A percentile compares a stretch with the other conserved stretches of the same genome.
Evolutionary conservation across 228 moss, liverwort and hornwort species (phyloP).

Genomic region (Sphagnum magellanicum): DNA sequence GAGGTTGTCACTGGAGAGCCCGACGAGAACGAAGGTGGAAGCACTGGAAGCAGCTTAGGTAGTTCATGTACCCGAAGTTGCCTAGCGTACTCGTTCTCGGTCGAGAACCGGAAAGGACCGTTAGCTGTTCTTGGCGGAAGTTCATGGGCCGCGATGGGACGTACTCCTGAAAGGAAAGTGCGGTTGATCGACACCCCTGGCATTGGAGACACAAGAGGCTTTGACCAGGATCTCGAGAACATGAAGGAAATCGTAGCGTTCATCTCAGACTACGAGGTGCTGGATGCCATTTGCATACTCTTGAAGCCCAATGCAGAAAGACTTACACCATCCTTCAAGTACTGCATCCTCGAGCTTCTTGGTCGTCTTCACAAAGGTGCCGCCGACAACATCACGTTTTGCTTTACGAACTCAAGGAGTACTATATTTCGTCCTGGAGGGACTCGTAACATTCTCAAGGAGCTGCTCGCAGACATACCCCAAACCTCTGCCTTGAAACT

Average conservation of each 20-base stretch:
- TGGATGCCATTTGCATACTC: slow-evolving; percentile 9
- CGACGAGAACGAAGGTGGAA: not conserved
- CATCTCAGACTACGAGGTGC: slow-evolving; percentile 7
- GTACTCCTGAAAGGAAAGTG: not conserved
- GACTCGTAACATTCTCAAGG: not conserved
- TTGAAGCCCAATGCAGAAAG: slow-evolving; percentile 11
- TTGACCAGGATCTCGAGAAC: slow-evolving; percentile 21
- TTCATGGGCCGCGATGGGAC: too few species aligned
- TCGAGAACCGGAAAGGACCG: too few species aligned
- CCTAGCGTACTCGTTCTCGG: slow-evolving; percentile 12
- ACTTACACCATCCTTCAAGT: slow-evolving; percentile 12
- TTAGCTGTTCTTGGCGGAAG: not conserved
- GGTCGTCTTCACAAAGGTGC: slow-evolving; percentile 11
- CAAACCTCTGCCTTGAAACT: too few species aligned
- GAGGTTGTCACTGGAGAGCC: slow-evolving; percentile 3
- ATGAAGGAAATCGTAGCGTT: slow-evolving; percentile 17
- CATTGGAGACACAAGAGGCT: slow-evolving; percentile 31
- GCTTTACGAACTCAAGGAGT: slow-evolving; percentile 11
- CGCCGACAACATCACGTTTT: slow-evolving; percentile 6
- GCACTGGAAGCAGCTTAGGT: not conserved
- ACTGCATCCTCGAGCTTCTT: slow-evolving; percentile 6
- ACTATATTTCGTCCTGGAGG: slow-evolving; percentile 4
- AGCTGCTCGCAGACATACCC: too few species aligned
- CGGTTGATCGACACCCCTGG: slow-evolving; percentile 32
- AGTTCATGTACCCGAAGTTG: slow-evolving; percentile 20